Evolutionary conservation across 2,329 filamentous ascomycete species (phyloP), one percentile per base, ranked within the genome.

Genomic region (Dactylella cylindrospora): DNA sequence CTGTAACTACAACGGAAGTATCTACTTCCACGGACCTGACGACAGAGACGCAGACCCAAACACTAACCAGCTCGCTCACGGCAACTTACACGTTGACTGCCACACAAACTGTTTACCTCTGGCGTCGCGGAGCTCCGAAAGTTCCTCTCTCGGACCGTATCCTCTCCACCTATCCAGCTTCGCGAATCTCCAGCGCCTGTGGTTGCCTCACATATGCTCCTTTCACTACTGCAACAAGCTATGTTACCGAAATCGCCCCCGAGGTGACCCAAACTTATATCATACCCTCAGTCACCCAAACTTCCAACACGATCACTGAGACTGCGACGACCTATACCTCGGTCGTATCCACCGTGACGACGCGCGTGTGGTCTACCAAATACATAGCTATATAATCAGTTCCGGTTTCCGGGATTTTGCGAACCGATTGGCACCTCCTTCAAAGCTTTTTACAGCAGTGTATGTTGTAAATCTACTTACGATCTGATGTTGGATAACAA

Each of bases 111-210:
- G 3, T 40, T 13, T 5, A 39, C 10, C 7, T 41, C 2, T 26
- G 25, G 13, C 31, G 39, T n/a, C 2, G 7, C 10, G 10, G 22
- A 2, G 26, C 20, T 3, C 12, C 29, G 17, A 28, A 10, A 45
- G 17, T 9, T n/a, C 39, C 50, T 12, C 17, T 54, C 9, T 46
- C 39, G 15, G 39, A 54, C 19, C 29, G 36, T 22, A 39, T 46
- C 23, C 31, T 54, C 19, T 35, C 20, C 5, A 45, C 39, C 5
- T 54, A 38, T 20, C 50, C 50, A 1, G 29, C 50, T 5, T 29
- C 22, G 12, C 33, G 50, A 12, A 54, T 54, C 31, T 45, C 50
- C 1, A 54, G 50, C n/a, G 50, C 40, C 13, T 45, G 39, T 33
- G 32, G 40, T 13, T 46, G 50, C 23, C 40, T 54, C 4, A 54